phyloP scores from a whole-genome alignment of 805 yeast genomes.

The Yamadazyma olivae region DNA sequence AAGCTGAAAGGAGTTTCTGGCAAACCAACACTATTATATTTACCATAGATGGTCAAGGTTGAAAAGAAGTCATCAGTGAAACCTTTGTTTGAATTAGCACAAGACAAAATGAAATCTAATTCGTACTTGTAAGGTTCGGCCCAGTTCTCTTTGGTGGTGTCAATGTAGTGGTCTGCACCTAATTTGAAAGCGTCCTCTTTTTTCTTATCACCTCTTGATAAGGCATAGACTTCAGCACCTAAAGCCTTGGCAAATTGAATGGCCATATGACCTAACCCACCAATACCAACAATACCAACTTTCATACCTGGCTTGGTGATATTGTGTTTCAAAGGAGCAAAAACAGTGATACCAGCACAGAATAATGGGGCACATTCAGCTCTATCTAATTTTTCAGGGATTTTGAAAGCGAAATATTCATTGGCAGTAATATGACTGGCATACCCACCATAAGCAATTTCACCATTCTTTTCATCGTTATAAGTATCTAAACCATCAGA shows the following conservation, averaged over 20 bases:
- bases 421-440: conserved; percentile 44
- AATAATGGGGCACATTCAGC: conserved; percentile 49
- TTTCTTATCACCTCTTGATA: conserved; percentile 50
- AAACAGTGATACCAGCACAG: conserved; percentile 57
- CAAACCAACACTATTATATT: conserved; percentile 64
- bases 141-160: conserved; percentile 42
- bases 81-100: conserved; percentile 36
- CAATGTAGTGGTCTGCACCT: conserved; percentile 55
- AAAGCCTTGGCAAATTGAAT: conserved; percentile 56
- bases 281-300: conserved; percentile 62
- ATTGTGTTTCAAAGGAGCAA: conserved; percentile 40
- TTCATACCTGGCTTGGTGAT: conserved; percentile 33
- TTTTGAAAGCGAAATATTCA: conserved; percentile 43
- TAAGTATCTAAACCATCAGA: conserved; percentile 48
- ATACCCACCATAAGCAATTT: conserved; percentile 47
- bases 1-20: conserved; percentile 48
- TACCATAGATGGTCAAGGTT: conserved; percentile 55
- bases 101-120: conserved; percentile 47
- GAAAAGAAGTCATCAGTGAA: conserved; percentile 28
- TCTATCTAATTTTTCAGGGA: conserved; percentile 44
- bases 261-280: conserved; percentile 66
- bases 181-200: conserved; percentile 49
- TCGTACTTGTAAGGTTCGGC: conserved; percentile 8
- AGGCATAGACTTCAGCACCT: conserved; percentile 61
- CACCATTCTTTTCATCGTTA: conserved; percentile 36